Percentiles rank a stretch among this genome's conserved stretches.
Conservation (phyloP, 2,329 filamentous ascomycete species). For the Colletotrichum lupini region DNA sequence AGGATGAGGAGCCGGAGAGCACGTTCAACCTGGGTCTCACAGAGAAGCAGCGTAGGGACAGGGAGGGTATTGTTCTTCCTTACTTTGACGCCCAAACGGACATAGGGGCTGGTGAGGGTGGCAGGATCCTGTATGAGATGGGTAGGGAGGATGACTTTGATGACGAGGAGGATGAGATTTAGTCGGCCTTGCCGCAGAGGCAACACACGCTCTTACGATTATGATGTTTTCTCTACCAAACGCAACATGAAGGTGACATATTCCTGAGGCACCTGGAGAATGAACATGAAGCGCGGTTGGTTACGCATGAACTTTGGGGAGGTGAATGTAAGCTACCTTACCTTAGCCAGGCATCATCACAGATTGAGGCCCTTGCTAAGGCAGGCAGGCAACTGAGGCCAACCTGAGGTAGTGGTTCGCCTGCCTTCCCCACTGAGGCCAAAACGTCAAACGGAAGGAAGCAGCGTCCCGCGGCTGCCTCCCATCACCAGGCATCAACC, state of each 20-base stretch:
- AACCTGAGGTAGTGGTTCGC: neutral
- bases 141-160: conserved; percentile 97
- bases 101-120: conserved; percentile 82
- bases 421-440: conserved; percentile 11
- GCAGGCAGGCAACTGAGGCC: neutral
- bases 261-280: neutral
- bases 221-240: neutral
- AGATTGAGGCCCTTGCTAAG: neutral
- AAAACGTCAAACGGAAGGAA: conserved; percentile 1
- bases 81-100: conserved; percentile 97
- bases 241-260: neutral
- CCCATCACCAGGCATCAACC: neutral
- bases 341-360: neutral
- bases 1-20: conserved; percentile 69
- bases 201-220: neutral
- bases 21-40: conserved; percentile 91
- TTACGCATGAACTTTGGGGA: neutral
- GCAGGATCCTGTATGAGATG: conserved; percentile 96
- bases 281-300: neutral
- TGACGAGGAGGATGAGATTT: conserved; percentile 94
- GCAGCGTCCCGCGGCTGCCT: conserved; percentile 8
- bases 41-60: conserved; percentile 86
- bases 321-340: neutral
- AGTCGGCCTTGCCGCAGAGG: conserved; percentile 27
- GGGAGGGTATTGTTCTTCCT: conserved; percentile 90